Evolutionary conservation across 495 filamentous ascomycete species (phyloP), one percentile per base, ranked within the genome.

Genomic region (Penicillium turbatum): DNA sequence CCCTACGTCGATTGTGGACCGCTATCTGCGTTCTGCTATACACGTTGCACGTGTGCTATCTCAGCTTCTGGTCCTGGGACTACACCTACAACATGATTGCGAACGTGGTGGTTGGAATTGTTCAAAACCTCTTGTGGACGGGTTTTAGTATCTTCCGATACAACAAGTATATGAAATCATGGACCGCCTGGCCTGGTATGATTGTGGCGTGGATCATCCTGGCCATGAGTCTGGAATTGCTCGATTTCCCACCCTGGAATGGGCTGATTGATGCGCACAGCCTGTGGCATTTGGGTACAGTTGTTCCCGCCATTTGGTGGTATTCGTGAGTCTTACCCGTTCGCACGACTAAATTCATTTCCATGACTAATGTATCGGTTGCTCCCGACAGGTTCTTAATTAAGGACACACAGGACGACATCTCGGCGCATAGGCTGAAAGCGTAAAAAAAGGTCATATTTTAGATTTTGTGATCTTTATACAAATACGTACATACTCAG

Each of bases 31-130:
- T 84, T 21, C 47, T 70, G 2, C 69, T 95, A 35, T 98, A 93
- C 69, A 72, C 75, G 12, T 72, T 80, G 27, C 93, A 98, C 64
- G 86, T 95, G 46, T 79, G 76, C 52, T 98, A 96, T 67, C 79
- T 98, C 41, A 88, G 82, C 60, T 81, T 90, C 55, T 86, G 88
- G 80, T 76, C 76, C 26, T 98, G 93, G 90, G 87, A 97, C 65
- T 98, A 98, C 64, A 85, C 84, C 2, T 98, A 98, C 72, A 98
- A 98, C 61, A 98, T 97, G 92, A 82, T 84, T 2, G 95, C 91
- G 15, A 97, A 97, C 61, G 88, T 98, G 24, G 84, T 81, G 11
- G 79, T 88, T 21, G 93, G 93, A 0, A 76, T 88, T 42, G 66
- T 95, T 26, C 86, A 88, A 65, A 96, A 97, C 56, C 38, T 84